Conservation (phyloP, 2,329 filamentous ascomycete genomes). For the Diplodia intermedia region DNA sequence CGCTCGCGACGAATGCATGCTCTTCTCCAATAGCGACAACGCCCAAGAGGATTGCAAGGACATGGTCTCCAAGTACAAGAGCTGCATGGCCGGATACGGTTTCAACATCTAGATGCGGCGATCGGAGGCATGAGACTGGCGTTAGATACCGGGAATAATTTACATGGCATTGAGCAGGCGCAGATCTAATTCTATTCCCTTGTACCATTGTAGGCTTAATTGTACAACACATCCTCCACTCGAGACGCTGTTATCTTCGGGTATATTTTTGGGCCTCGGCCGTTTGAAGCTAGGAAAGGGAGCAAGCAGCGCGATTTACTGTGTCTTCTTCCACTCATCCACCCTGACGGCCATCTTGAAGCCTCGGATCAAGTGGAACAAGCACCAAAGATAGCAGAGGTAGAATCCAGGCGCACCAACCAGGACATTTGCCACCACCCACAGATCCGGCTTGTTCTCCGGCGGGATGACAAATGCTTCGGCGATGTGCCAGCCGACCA, state of each 20-base stretch:
- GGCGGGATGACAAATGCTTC: conserved; percentile 75
- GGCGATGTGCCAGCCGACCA: conserved; percentile 80
- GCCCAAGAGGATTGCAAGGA: conserved; percentile 83
- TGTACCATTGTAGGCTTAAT: conserved; percentile 19
- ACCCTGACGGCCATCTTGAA: conserved; percentile 35
- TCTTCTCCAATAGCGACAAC: conserved; percentile 86
- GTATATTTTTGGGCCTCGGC: conserved; percentile 12
- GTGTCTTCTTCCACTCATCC: conserved; percentile 51
- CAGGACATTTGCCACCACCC: conserved; percentile 90
- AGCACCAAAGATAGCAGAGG: conserved; percentile 90
- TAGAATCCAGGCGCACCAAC: conserved; percentile 85
- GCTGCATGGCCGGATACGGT: conserved; percentile 91
- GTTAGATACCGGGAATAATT: conserved; percentile 45
- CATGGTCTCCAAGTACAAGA: conserved; percentile 83
- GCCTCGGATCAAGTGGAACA: conserved; percentile 65
- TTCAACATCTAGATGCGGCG: conserved; percentile 65
- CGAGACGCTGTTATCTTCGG: not conserved
- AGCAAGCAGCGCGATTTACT: conserved; percentile 37
- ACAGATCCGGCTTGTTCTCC: conserved; percentile 83
- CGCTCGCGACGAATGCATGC: conserved; percentile 96
- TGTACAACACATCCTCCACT: conserved; percentile 27
- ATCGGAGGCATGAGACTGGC: conserved; percentile 5
- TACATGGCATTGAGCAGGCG: conserved; percentile 39
- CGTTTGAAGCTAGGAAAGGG: not conserved
- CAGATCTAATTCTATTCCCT: conserved; percentile 10